These are phyloP conservation scores for Nitzschia putrida DNA, from an alignment of 108 stramenopile genomes.

Conservation along the genomic window DNA sequence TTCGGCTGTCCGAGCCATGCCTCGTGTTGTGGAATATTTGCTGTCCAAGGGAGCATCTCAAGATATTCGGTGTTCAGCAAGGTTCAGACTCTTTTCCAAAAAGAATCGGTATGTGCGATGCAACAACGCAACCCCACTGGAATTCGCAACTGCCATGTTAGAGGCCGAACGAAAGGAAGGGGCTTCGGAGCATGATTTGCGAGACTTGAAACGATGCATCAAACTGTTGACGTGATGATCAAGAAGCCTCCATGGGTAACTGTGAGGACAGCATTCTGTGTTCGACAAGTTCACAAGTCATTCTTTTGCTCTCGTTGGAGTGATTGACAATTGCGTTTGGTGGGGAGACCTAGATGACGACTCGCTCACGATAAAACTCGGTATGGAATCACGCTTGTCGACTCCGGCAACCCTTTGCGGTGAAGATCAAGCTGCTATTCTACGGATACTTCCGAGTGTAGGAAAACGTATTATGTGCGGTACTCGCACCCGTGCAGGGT, in stretches of 20 bases:
- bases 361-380: too few species aligned
- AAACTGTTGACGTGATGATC: conserved; percentile 20
- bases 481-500: too few species aligned
- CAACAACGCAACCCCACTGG: conserved; percentile 53
- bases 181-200: conserved; percentile 42
- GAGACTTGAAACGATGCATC: conserved; percentile 45
- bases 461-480: too few species aligned
- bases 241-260: not conserved
- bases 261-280: too few species aligned
- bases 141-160: conserved; percentile 60
- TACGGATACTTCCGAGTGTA: too few species aligned
- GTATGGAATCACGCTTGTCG: too few species aligned
- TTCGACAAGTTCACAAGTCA: too few species aligned
- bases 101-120: conserved; percentile 55
- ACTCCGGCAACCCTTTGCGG: too few species aligned
- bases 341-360: too few species aligned
- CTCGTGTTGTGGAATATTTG: conserved; percentile 71
- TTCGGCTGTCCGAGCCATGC: conserved; percentile 81
- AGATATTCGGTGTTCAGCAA: conserved; percentile 30
- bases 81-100: conserved; percentile 40
- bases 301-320: too few species aligned
- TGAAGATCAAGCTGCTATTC: too few species aligned
- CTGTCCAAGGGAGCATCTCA: conserved; percentile 33
- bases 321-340: too few species aligned
- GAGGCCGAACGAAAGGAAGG: conserved; percentile 55